phyloP scores from a whole-genome alignment of 164 flowering plant genomes.

The Akebia trifoliata region DNA sequence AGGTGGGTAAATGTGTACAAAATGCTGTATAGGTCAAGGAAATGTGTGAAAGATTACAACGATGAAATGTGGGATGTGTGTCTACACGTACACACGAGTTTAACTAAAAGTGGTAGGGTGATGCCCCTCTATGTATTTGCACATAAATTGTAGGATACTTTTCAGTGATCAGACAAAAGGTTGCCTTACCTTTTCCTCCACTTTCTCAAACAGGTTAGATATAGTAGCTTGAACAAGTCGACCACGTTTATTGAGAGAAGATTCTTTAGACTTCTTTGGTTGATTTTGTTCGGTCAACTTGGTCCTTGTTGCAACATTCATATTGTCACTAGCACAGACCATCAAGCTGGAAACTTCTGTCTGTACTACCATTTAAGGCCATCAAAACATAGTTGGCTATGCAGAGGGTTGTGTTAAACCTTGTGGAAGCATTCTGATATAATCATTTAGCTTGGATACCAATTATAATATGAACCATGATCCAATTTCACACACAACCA shows the following conservation, averaged over 20 bases:
- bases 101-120: too few species aligned
- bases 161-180: neutral
- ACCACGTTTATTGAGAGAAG: slow-evolving; percentile 25
- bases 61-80: too few species aligned
- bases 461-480: too few species aligned
- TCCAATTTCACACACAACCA: too few species aligned
- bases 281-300: slow-evolving; percentile 17
- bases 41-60: too few species aligned
- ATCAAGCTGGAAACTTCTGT: slow-evolving; percentile 13
- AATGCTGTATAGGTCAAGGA: too few species aligned
- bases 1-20: too few species aligned
- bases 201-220: slow-evolving; percentile 62
- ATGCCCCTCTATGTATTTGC: neutral
- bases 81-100: too few species aligned
- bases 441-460: too few species aligned
- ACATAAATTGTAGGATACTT: neutral
- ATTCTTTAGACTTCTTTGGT: slow-evolving; percentile 22
- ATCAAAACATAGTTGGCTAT: neutral
- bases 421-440: too few species aligned
- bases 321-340: slow-evolving; percentile 19
- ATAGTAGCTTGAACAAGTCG: slow-evolving; percentile 47
- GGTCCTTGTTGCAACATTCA: slow-evolving; percentile 17
- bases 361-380: slow-evolving; percentile 33
- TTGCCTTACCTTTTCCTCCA: slow-evolving; percentile 47
- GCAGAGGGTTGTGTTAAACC: neutral